A percentile compares a stretch with the other conserved stretches of the same genome.
Evolutionary conservation across 192 early-diverging fungal genomes (phyloP).

Genomic region (Podila clonocystis): DNA sequence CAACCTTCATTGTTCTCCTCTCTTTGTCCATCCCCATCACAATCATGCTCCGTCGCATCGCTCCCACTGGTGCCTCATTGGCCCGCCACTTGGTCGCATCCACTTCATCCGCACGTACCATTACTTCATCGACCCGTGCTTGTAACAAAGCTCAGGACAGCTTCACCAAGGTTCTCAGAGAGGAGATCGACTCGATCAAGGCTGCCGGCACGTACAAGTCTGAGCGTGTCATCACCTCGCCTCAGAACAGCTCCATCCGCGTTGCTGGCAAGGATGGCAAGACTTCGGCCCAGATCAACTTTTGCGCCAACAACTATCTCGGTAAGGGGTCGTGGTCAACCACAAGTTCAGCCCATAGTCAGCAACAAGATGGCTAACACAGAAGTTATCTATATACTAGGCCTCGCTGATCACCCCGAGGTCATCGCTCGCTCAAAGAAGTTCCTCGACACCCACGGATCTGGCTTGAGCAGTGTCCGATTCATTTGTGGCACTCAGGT

Average conservation of each 20-base stretch:
- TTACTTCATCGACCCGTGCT: not conserved
- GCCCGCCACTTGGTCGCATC: not conserved
- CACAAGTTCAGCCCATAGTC: no score
- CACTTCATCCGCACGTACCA: not conserved
- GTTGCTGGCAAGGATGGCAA: conserved; percentile 53
- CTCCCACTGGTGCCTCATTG: not conserved
- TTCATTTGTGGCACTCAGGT: conserved; percentile 79
- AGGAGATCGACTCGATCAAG: conserved; percentile 64
- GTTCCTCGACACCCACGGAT: conserved; percentile 67
- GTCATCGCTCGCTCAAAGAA: conserved; percentile 62
- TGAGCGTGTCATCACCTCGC: conserved; percentile 69
- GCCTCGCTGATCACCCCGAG: conserved; percentile 64
- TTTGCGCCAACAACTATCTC: conserved; percentile 81
- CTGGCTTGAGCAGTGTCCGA: conserved; percentile 72
- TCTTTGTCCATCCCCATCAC: not conserved
- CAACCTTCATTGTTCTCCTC: not conserved
- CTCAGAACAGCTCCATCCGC: conserved; percentile 62
- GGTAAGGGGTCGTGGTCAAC: conserved; percentile 11
- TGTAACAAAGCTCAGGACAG: conserved; percentile 33
- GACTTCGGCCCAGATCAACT: conserved; percentile 59
- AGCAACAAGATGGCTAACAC: no score
- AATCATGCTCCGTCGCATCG: conserved; percentile 2
- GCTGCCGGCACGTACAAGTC: conserved; percentile 73
- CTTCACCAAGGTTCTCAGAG: conserved; percentile 40
- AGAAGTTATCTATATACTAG: not conserved